Percentiles rank a stretch among this genome's conserved stretches.
Conservation (phyloP, 805 yeast genomes). For the Saccharomyces eubayanus region DNA sequence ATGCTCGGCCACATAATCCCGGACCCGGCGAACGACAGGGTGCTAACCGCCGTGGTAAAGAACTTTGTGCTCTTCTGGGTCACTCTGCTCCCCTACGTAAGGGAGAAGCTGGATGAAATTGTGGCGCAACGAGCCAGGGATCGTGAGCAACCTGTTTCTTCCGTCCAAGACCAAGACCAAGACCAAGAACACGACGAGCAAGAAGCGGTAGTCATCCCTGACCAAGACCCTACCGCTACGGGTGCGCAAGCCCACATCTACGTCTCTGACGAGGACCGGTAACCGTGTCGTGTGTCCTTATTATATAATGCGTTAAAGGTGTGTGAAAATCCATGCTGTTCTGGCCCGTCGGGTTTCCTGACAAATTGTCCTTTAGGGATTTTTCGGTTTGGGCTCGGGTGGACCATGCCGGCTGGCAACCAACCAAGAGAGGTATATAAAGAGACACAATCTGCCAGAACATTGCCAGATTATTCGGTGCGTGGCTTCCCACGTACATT, state of each 20-base stretch:
- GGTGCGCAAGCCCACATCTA: not conserved
- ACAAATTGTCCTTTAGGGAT: not conserved
- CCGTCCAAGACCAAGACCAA: conserved; percentile 2
- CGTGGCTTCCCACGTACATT: not conserved
- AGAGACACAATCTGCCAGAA: not conserved
- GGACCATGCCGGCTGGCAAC: not conserved
- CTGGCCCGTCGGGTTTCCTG: not conserved
- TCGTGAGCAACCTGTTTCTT: not conserved
- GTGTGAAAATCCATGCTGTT: not conserved
- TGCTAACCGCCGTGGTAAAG: conserved; percentile 14
- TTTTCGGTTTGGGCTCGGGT: not conserved
- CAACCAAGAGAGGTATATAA: not conserved
- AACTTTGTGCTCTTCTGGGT: conserved; percentile 18
- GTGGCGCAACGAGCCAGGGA: conserved; percentile 7
- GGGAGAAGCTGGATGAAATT: conserved; percentile 10
- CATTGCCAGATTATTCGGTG: not conserved
- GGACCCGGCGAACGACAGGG: conserved; percentile 13
- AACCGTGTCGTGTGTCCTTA: not conserved
- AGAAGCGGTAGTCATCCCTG: conserved; percentile 1
- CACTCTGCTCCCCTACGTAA: conserved; percentile 16
- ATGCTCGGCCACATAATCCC: conserved; percentile 17
- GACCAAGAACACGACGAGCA: conserved; percentile 3
- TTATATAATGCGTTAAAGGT: not conserved
- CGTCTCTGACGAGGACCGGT: not conserved
- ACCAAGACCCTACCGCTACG: conserved; percentile 1